Conservation (phyloP, 768 basidiomycete genomes). For the Lyophyllum atratum region DNA sequence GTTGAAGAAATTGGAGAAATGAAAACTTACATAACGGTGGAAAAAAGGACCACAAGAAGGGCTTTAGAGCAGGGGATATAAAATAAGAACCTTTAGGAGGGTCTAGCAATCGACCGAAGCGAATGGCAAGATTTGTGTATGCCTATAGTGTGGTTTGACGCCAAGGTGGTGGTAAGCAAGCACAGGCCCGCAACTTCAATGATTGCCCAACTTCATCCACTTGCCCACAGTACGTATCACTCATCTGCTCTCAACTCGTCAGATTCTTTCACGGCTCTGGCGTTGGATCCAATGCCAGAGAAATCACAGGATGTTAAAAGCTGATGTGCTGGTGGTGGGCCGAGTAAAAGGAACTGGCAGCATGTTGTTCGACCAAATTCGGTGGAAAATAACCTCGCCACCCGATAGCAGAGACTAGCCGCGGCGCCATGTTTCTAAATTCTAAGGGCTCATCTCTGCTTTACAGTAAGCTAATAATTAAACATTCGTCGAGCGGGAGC, state of each 20-base stretch:
- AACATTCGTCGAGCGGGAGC: neutral
- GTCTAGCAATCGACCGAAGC: slow-evolving; percentile 6
- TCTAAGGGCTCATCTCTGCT: neutral
- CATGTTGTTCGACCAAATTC: slow-evolving; percentile 14
- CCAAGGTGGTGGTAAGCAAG: slow-evolving; percentile 11
- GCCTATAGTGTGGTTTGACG: slow-evolving; percentile 12
- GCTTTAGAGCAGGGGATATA: slow-evolving; percentile 10
- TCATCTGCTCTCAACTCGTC: slow-evolving; percentile 20
- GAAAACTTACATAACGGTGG: slow-evolving; percentile 37
- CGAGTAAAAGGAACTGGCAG: slow-evolving; percentile 15
- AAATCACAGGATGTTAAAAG: slow-evolving; percentile 14
- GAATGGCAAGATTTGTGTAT: slow-evolving; percentile 5
- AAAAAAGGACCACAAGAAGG: slow-evolving; percentile 8
- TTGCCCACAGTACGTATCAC: slow-evolving; percentile 22
- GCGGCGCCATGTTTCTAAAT: neutral
- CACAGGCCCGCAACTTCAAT: slow-evolving; percentile 17
- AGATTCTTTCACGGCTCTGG: slow-evolving; percentile 15
- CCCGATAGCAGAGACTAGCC: neutral
- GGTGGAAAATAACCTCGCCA: neutral
- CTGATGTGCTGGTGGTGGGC: slow-evolving; percentile 16
- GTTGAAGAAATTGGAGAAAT: slow-evolving; percentile 8
- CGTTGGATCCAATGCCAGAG: slow-evolving; percentile 15
- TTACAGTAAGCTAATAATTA: neutral
- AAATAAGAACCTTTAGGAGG: slow-evolving; percentile 7
- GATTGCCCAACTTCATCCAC: slow-evolving; percentile 18